A percentile compares a stretch with the other conserved stretches of the same genome.
Conservation (phyloP, 2,329 filamentous ascomycete genomes). For the Dendrostoma leiphaemia region DNA sequence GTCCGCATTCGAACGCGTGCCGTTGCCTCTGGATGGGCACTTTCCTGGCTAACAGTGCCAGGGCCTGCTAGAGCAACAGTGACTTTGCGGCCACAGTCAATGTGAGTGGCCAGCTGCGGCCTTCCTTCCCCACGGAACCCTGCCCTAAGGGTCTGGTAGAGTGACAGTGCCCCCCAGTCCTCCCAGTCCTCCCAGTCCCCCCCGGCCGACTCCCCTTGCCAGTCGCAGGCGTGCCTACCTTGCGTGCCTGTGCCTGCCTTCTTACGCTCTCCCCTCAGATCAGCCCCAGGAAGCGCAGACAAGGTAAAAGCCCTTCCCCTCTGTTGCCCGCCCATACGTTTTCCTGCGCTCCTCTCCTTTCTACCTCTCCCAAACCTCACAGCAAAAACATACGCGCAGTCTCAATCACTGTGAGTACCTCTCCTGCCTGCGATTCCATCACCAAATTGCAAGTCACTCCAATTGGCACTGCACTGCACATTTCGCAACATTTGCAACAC, state of each 20-base stretch:
- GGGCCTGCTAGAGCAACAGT: constrained; percentile 6
- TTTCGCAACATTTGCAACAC: constrained; percentile 10
- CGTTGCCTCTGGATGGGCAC: no score
- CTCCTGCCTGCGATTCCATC: constrained; percentile 16
- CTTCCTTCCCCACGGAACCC: constrained; percentile 7
- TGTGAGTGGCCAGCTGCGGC: constrained; percentile 2
- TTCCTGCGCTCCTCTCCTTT: constrained; percentile 51
- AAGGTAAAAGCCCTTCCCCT: constrained; percentile 59
- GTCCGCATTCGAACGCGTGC: no score
- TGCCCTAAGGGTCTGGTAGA: constrained; percentile 4
- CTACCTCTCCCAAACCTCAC: constrained; percentile 53
- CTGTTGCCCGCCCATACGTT: constrained; percentile 53
- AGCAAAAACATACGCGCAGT: constrained; percentile 46
- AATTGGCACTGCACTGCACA: constrained; percentile 4
- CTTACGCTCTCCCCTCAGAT: constrained; percentile 36
- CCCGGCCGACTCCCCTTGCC: neutral
- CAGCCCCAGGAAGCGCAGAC: constrained; percentile 61
- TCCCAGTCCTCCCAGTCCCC: no score
- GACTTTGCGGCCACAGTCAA: constrained; percentile 2
- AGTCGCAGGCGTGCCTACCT: neutral
- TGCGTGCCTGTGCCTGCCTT: constrained; percentile 22
- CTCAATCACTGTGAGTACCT: constrained; percentile 31
- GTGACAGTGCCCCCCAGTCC: neutral
- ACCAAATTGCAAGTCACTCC: constrained; percentile 39
- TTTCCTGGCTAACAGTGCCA: constrained; percentile 3